Conservation (phyloP, 2,329 filamentous ascomycete species). For the Diplodia seriata region DNA sequence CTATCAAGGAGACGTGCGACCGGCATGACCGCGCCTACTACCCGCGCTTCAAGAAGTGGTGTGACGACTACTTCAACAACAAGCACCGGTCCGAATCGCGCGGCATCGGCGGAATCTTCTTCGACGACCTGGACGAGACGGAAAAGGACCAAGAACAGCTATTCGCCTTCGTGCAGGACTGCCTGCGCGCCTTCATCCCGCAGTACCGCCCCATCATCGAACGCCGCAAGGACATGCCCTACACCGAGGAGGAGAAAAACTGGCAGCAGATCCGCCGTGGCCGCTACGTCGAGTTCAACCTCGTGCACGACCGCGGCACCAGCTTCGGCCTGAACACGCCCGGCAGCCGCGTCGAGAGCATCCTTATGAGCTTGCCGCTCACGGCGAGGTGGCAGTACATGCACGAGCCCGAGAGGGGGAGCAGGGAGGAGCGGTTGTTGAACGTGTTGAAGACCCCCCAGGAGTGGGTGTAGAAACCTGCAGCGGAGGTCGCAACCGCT, state of each 20-base stretch:
- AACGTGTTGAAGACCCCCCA: constrained; percentile 70
- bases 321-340: constrained; percentile 94
- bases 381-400: constrained; percentile 97
- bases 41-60: constrained; percentile 96
- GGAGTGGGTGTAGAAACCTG: constrained; percentile 56
- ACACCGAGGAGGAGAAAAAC: constrained; percentile 82
- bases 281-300: constrained; percentile 98
- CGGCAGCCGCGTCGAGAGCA: constrained; percentile 90
- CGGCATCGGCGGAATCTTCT: constrained; percentile 96
- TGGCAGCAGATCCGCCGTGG: constrained; percentile 96
- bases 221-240: constrained; percentile 90
- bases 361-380: constrained; percentile 93
- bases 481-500: neutral
- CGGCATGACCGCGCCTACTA: constrained; percentile 92
- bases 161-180: constrained; percentile 88
- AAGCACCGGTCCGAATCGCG: constrained; percentile 87
- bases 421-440: constrained; percentile 79
- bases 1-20: constrained; percentile 91
- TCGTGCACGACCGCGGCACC: constrained; percentile 95
- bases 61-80: constrained; percentile 95
- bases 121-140: constrained; percentile 90
- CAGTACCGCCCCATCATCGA: constrained; percentile 90
- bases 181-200: constrained; percentile 84
- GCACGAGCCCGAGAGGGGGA: constrained; percentile 79
- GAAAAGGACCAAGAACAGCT: constrained; percentile 88